Evolutionary conservation across 805 yeast genomes (phyloP).

Genomic region (Candida yuanshanica): DNA sequence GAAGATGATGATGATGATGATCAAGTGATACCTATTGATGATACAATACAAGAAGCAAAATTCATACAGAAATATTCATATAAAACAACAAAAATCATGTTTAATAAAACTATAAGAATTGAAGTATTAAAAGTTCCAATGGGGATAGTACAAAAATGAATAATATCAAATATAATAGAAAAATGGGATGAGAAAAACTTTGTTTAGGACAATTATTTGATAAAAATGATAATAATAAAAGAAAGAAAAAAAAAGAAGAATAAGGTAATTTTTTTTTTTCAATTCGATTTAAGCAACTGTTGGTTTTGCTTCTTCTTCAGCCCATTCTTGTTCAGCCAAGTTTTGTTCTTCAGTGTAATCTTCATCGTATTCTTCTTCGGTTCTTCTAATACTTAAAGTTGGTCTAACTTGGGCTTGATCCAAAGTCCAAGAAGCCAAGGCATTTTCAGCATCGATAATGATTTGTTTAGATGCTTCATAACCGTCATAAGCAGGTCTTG

Average conservation of each 20-base stretch:
- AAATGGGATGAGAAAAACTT: neutral
- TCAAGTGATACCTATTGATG: slow-evolving; percentile 15
- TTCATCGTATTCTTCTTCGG: slow-evolving; percentile 49
- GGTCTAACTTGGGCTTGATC: slow-evolving; percentile 81
- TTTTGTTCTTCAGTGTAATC: slow-evolving; percentile 44
- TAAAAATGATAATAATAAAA: neutral
- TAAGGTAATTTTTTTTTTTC: no score
- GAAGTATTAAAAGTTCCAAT: slow-evolving; percentile 17
- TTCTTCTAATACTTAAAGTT: slow-evolving; percentile 59
- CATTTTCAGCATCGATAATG: slow-evolving; percentile 79
- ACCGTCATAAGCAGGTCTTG: slow-evolving; percentile 85
- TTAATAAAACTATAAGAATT: slow-evolving; percentile 15
- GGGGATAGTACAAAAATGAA: neutral
- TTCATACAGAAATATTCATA: slow-evolving; percentile 17
- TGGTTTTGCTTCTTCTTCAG: slow-evolving; percentile 32
- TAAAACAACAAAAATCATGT: slow-evolving; percentile 7
- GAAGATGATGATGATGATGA: slow-evolving; percentile 16
- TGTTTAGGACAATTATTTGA: no score
- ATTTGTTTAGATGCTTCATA: slow-evolving; percentile 86
- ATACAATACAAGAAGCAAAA: slow-evolving; percentile 13
- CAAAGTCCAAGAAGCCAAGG: slow-evolving; percentile 78
- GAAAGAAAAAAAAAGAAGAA: neutral
- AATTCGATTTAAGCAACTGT: slow-evolving; percentile 18
- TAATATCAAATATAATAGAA: neutral
- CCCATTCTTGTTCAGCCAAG: slow-evolving; percentile 49